Evolutionary conservation across 2,329 filamentous ascomycete species (phyloP), one percentile per base, ranked within the genome.

Genomic region (Polychaeton citri): DNA sequence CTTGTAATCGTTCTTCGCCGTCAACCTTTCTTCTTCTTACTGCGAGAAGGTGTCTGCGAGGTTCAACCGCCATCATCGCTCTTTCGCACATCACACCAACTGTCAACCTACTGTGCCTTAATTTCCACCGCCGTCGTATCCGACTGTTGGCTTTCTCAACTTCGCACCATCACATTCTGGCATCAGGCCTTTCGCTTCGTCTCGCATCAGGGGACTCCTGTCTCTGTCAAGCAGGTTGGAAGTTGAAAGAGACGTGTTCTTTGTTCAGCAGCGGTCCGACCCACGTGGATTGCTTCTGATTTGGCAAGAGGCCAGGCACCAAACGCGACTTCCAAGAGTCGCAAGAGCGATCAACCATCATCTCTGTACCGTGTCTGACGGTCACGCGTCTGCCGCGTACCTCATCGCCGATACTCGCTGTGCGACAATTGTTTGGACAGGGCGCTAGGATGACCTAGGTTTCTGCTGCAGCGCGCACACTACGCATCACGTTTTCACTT

Each of bases 401-500:
- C 8, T 13, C 21, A 26, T 8, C 8, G 10, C 18, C 30, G 30
- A 32, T 17, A 17, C 30, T 17, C 30, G 13, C 17, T 16, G 13
- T 17, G 13, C 13, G 30, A 32, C 10, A 10, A 5, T 9, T 12
- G 13, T 16, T 17, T 16, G 12, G 18, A 36, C 37, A 30, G 18
- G 37, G 40, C 42, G 38, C 32, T 44, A 50, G 42, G 34, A 53
- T 53, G 50, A 43, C 38, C 35, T 54, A 46, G 44, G 31, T 16
- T 7, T 28, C 24, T 15, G 15, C 7, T 34, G 38, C 36, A 32
- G 30, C 40, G 34, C 26, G 30, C 19, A 41, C 40, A 31, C 36
- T 28, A 34, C 33, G 37, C 38, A 35, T 21, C 28, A 37, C 18
- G 34, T 28, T 30, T 32, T 30, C 34, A 36, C 35, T 38, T 43